Evolutionary conservation across 1,284 basidiomycete genomes (phyloP).

Genomic region (Paramarasmius palmivorus): DNA sequence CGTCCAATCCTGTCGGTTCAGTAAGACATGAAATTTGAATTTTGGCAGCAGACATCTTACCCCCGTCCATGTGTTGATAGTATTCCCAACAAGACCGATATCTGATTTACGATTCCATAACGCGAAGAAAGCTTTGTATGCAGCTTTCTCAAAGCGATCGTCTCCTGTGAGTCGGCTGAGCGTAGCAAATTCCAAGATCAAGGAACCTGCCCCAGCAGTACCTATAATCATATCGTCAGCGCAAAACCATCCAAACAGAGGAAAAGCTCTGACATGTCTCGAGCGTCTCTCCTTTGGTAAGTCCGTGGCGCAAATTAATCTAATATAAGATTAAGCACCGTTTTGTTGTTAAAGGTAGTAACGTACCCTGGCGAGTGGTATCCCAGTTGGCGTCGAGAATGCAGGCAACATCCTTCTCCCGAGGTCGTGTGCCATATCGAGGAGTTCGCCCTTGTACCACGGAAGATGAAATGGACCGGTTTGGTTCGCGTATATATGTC

Average conservation of each 20-base stretch:
- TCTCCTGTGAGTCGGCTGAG: constrained; percentile 88
- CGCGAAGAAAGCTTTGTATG: constrained; percentile 85
- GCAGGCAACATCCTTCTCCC: constrained; percentile 85
- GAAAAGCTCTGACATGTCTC: constrained; percentile 69
- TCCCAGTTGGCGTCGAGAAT: constrained; percentile 84
- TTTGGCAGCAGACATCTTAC: constrained; percentile 44
- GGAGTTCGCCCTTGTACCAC: constrained; percentile 75
- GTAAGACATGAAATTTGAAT: constrained; percentile 4
- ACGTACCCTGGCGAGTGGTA: constrained; percentile 84
- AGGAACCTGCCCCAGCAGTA: constrained; percentile 88
- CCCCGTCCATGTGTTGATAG: constrained; percentile 78
- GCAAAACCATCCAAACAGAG: neutral
- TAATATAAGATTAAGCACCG: constrained; percentile 26
- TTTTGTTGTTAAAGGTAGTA: constrained; percentile 10
- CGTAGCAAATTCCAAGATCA: constrained; percentile 91
- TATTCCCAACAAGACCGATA: constrained; percentile 85
- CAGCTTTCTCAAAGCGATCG: constrained; percentile 81
- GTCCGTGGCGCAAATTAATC: constrained; percentile 77
- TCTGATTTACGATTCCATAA: constrained; percentile 88
- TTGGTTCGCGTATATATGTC: constrained; percentile 77
- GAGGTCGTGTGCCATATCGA: constrained; percentile 82
- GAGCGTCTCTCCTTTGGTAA: constrained; percentile 66
- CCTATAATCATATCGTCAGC: constrained; percentile 43
- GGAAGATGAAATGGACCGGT: constrained; percentile 69
- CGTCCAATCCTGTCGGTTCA: constrained; percentile 56